These are phyloP conservation scores for Otatea glauca DNA, from an alignment of 176 grass and related monocot genomes.

Conservation along the genomic window DNA sequence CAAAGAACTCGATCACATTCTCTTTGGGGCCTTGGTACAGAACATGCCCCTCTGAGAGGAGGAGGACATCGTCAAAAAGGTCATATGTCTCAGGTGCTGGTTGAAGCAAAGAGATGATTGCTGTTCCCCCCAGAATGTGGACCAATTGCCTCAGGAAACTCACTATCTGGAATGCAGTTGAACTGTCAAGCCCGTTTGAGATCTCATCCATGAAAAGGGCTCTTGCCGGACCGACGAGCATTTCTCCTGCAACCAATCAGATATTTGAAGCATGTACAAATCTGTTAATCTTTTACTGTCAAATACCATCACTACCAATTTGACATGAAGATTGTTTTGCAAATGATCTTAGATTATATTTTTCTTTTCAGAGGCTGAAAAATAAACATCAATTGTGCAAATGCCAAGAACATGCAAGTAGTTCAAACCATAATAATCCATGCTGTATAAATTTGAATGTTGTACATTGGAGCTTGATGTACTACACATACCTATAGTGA, in stretches of 20 bases:
- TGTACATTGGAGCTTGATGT: not conserved
- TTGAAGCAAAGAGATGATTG: slow-evolving; percentile 66
- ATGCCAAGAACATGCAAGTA: not conserved
- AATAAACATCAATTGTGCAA: not conserved
- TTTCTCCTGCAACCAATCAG: slow-evolving; percentile 57
- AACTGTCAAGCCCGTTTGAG: slow-evolving; percentile 76
- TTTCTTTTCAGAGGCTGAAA: not conserved
- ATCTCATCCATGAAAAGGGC: slow-evolving; percentile 42
- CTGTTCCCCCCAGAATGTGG: slow-evolving; percentile 61
- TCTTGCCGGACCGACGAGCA: slow-evolving; percentile 62
- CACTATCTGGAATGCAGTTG: slow-evolving; percentile 67
- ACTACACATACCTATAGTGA: slow-evolving; percentile 60
- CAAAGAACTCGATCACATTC: slow-evolving; percentile 61
- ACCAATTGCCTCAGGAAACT: slow-evolving; percentile 48
- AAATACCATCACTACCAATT: slow-evolving; percentile 1
- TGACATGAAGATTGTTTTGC: not conserved
- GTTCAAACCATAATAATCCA: not conserved
- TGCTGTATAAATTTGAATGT: not conserved
- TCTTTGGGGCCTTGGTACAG: slow-evolving; percentile 69
- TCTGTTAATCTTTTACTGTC: not conserved
- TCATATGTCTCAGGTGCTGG: slow-evolving; percentile 69
- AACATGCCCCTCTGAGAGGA: slow-evolving; percentile 15
- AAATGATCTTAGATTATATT: not conserved
- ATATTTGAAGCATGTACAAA: not conserved
- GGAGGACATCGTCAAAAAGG: slow-evolving; percentile 65